A percentile compares a stretch with the other conserved stretches of the same genome.
These are phyloP conservation scores for Solanum gracilifrons DNA, from an alignment of 257 asterid genomes.

Conservation along the genomic window DNA sequence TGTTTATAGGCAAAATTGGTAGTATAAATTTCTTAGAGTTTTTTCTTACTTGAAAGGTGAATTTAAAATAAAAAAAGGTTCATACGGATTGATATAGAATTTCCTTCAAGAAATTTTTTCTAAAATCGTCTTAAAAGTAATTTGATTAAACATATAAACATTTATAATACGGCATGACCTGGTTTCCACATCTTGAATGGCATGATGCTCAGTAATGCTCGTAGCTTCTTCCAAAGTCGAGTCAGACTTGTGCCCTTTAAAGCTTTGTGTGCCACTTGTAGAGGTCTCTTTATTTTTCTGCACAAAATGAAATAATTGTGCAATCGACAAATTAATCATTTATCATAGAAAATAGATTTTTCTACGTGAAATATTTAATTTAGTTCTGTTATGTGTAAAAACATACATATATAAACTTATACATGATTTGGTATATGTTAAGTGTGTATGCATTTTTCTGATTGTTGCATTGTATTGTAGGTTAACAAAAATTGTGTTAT, in stretches of 20 bases:
- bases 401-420: not conserved
- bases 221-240: not conserved
- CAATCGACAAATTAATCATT: not conserved
- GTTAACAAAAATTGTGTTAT: not conserved
- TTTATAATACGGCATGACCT: not conserved
- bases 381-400: not conserved
- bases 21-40: not conserved
- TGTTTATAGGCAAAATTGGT: not conserved
- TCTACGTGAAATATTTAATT: not conserved
- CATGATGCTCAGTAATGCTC: not conserved
- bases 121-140: not conserved
- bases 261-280: not conserved
- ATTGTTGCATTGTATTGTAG: not conserved
- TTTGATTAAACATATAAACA: not conserved
- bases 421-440: not conserved
- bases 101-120: not conserved
- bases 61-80: not conserved
- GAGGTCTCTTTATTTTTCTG: not conserved
- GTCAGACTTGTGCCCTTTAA: not conserved
- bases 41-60: not conserved
- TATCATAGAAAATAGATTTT: not conserved
- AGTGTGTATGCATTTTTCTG: not conserved
- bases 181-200: not conserved
- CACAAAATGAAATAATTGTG: not conserved
- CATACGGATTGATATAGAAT: not conserved